A percentile compares a stretch with the other conserved stretches of the same genome.
Conservation (phyloP, 108 stramenopile genomes). For the Nannochloropsis oceanica region DNA sequence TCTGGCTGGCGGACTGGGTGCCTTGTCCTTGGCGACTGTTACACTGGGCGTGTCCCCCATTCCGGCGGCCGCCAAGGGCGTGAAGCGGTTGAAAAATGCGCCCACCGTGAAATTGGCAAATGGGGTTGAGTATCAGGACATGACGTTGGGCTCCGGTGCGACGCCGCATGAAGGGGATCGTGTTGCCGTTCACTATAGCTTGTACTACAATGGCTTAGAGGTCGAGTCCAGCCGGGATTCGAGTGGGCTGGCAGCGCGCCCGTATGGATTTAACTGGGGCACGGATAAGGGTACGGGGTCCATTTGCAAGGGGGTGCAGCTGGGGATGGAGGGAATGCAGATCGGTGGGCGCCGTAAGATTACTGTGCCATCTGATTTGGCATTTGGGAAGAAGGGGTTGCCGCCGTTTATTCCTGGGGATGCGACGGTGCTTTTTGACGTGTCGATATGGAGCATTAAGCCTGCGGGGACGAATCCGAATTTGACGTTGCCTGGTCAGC, state of each 20-base stretch:
- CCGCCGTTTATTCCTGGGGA: conserved; percentile 21
- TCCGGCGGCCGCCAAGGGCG: background rate
- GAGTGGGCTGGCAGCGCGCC: conserved; percentile 17
- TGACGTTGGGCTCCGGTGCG: conserved; percentile 19
- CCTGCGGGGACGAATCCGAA: conserved; percentile 21
- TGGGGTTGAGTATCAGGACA: conserved; percentile 12
- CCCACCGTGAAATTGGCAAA: background rate
- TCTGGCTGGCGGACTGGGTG: background rate
- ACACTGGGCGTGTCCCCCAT: background rate
- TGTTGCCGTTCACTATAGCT: conserved; percentile 21
- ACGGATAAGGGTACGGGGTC: conserved; percentile 4
- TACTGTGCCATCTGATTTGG: conserved; percentile 16
- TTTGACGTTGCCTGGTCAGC: conserved; percentile 14
- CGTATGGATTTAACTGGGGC: conserved; percentile 16
- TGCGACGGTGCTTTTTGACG: conserved; percentile 15
- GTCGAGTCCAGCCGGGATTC: conserved; percentile 21
- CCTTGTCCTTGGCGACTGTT: background rate
- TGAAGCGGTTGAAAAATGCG: background rate
- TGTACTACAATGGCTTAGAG: conserved; percentile 19
- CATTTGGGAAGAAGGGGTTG: conserved; percentile 16
- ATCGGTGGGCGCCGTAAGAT: conserved; percentile 29
- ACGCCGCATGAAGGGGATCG: conserved; percentile 10
- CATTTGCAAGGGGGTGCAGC: conserved; percentile 11
- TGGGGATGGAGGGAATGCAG: conserved; percentile 18
- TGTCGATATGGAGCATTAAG: conserved; percentile 26